These are phyloP conservation scores for Rhizopogon vesiculosus DNA, from an alignment of 768 basidiomycete species.

Conservation along the genomic window DNA sequence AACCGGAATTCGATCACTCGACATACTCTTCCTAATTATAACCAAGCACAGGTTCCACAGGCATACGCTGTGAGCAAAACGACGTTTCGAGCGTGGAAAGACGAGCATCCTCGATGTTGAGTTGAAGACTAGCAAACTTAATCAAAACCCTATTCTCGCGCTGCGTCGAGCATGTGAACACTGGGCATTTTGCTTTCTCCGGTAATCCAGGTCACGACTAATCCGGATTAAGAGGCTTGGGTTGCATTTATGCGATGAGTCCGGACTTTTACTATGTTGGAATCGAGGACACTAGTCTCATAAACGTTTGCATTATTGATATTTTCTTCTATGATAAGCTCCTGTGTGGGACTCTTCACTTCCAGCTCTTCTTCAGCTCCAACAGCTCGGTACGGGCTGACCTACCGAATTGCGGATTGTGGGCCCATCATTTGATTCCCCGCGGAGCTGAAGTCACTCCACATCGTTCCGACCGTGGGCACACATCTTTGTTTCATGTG, in stretches of 20 bases:
- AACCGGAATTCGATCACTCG: not conserved
- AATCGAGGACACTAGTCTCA: not conserved
- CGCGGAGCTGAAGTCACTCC: not conserved
- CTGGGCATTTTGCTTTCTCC: not conserved
- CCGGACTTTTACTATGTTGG: not conserved
- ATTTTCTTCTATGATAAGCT: not conserved
- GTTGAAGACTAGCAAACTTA: not conserved
- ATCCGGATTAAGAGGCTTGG: not conserved
- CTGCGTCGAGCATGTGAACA: not conserved
- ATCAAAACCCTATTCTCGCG: not conserved
- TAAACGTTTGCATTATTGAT: not conserved
- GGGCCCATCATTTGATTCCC: not conserved
- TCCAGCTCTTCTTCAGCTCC: not conserved
- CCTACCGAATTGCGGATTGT: not conserved
- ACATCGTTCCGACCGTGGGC: not conserved
- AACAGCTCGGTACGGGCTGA: not conserved
- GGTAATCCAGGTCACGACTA: too few relatives aligned
- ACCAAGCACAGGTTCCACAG: not conserved
- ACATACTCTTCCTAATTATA: not conserved
- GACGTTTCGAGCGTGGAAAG: not conserved
- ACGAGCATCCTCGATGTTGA: too few relatives aligned
- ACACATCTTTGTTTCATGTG: not conserved
- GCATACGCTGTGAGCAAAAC: not conserved
- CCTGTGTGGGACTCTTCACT: not conserved
- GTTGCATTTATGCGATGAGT: not conserved